These are phyloP conservation scores for Diaporthe sp. DNA, from an alignment of 2,329 filamentous ascomycete species.

Conservation along the genomic window DNA sequence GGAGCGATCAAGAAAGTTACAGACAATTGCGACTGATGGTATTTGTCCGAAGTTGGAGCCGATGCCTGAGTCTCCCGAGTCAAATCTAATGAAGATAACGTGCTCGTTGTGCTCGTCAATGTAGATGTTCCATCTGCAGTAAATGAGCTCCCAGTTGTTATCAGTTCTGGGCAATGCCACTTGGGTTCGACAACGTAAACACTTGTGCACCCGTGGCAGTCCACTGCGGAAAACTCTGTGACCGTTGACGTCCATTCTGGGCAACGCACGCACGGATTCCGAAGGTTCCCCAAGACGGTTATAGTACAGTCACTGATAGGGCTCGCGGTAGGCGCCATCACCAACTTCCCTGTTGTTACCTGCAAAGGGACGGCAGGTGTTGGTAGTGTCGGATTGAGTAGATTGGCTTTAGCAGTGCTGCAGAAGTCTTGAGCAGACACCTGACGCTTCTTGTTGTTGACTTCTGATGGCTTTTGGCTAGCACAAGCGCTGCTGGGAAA, in stretches of 20 bases:
- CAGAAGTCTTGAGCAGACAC: not conserved
- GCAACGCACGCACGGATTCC: constrained; percentile 43
- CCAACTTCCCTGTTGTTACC: not conserved
- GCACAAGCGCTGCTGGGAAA: not conserved
- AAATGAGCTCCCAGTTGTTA: constrained; percentile 33
- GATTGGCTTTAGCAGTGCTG: not conserved
- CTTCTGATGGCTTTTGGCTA: not conserved
- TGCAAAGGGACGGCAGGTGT: not conserved
- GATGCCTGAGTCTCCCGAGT: not conserved
- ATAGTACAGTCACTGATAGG: constrained; percentile 39
- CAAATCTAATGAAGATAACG: not conserved
- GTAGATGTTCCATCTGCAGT: constrained; percentile 41
- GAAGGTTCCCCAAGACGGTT: constrained; percentile 39
- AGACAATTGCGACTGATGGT: not conserved
- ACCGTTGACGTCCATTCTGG: constrained; percentile 44
- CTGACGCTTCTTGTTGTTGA: not conserved
- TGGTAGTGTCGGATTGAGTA: not conserved
- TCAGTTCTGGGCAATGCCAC: constrained; percentile 42
- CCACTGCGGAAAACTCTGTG: constrained; percentile 39
- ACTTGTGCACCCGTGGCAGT: constrained; percentile 47
- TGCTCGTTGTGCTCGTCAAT: constrained; percentile 40
- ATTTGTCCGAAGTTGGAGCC: not conserved
- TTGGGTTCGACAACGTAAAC: constrained; percentile 38
- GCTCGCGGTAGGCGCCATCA: not conserved
- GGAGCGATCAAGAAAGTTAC: not conserved